phyloP scores from a whole-genome alignment of 2,329 filamentous ascomycete species.

The Septoria linicola region DNA sequence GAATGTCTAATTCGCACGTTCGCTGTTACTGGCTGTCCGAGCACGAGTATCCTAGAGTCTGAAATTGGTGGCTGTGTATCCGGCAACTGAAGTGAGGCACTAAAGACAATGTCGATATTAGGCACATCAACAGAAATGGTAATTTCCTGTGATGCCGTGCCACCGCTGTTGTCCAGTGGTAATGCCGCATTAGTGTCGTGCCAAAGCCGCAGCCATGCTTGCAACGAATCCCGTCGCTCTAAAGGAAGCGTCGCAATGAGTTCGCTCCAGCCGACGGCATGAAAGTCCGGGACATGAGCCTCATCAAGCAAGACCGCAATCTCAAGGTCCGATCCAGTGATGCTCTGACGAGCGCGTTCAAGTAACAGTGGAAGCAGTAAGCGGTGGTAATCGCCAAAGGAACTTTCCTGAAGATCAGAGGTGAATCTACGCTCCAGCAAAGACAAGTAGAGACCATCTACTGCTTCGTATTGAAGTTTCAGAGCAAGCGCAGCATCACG shows the following conservation, averaged over 20 bases:
- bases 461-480: conserved; percentile 70
- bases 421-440: conserved; percentile 49
- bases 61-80: conserved; percentile 8
- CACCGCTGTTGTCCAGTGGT: conserved; percentile 30
- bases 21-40: conserved; percentile 65
- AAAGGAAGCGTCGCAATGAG: conserved; percentile 53
- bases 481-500: conserved; percentile 58
- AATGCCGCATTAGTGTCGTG: conserved; percentile 45
- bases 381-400: conserved; percentile 48
- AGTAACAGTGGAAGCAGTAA: conserved; percentile 54
- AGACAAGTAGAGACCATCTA: conserved; percentile 69
- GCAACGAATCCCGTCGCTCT: conserved; percentile 45
- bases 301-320: conserved; percentile 55
- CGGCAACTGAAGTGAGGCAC: conserved; percentile 48
- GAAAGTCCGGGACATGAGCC: conserved; percentile 53
- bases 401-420: conserved; percentile 48
- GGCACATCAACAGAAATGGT: conserved; percentile 89
- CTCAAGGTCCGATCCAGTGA: conserved; percentile 54
- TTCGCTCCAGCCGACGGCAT: conserved; percentile 55
- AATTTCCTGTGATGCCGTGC: conserved; percentile 54
- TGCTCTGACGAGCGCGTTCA: conserved; percentile 46
- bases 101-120: conserved; percentile 77
- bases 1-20: conserved; percentile 60
- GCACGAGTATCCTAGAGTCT: conserved; percentile 47
- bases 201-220: conserved; percentile 57